Conservation (phyloP, 768 basidiomycete genomes). For the Mycena albidolilacea region DNA sequence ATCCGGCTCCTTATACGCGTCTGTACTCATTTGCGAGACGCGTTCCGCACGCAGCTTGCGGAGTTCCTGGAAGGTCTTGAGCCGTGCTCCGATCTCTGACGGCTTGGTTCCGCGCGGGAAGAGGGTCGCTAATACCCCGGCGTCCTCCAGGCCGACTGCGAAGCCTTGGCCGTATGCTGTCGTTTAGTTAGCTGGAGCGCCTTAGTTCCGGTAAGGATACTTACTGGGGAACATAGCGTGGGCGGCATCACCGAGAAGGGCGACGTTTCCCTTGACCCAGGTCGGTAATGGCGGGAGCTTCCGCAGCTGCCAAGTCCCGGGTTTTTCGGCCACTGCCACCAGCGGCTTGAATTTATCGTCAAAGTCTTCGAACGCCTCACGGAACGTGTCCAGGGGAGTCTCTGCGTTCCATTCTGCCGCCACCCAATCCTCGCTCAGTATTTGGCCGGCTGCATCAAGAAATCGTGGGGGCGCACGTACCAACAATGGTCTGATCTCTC, state of each 20-base stretch:
- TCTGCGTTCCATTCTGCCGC: conserved; percentile 1
- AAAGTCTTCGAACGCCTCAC: neutral
- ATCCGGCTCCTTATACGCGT: neutral
- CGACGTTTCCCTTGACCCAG: conserved; percentile 23
- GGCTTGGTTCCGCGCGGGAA: conserved; percentile 4
- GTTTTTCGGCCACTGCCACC: conserved; percentile 2
- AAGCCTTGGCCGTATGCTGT: conserved; percentile 20
- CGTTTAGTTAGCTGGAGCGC: neutral
- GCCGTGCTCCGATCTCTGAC: neutral
- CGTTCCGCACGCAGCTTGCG: conserved; percentile 26
- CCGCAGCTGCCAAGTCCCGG: conserved; percentile 13
- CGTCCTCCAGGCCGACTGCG: conserved; percentile 27
- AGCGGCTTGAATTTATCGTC: conserved; percentile 12
- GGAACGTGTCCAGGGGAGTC: neutral
- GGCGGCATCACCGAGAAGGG: conserved; percentile 27
- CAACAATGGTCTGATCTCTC: neutral
- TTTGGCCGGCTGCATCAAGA: neutral
- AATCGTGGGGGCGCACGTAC: neutral
- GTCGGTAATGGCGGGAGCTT: conserved; percentile 15
- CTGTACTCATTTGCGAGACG: conserved; percentile 5
- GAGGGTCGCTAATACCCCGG: neutral
- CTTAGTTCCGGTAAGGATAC: neutral
- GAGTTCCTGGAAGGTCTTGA: conserved; percentile 5
- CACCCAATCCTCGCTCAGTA: no score
- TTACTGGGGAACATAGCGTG: conserved; percentile 27